These are phyloP conservation scores for Phylloporus rhodoxanthus DNA, from an alignment of 768 basidiomycete species.

Conservation along the genomic window DNA sequence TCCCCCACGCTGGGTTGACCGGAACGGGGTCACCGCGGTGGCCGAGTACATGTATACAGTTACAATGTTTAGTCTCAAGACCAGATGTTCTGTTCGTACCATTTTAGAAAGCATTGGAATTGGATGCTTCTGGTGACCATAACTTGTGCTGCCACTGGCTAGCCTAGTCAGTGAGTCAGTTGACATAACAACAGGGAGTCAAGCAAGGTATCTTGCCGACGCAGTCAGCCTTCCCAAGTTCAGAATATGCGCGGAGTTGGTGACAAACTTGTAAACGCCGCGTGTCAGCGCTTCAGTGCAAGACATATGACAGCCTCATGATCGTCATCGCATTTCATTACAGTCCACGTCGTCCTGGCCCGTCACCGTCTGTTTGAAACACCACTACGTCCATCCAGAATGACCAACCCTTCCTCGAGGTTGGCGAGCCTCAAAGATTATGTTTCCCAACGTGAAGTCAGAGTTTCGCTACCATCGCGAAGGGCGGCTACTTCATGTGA, in stretches of 20 bases:
- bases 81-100: too few species aligned
- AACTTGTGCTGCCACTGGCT: too few species aligned
- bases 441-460: conserved; percentile 40
- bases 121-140: too few species aligned
- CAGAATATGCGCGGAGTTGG: conserved; percentile 1
- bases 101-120: too few species aligned
- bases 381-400: conserved; percentile 11
- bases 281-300: neutral
- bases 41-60: too few species aligned
- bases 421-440: conserved; percentile 44
- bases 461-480: conserved; percentile 20
- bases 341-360: neutral
- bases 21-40: too few species aligned
- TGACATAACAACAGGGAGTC: too few species aligned
- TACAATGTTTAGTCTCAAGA: too few species aligned
- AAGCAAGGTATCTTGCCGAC: too few species aligned
- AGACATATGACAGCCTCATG: conserved; percentile 9
- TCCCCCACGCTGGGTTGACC: too few species aligned
- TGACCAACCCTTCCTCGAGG: conserved; percentile 29
- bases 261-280: neutral
- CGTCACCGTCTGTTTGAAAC: neutral
- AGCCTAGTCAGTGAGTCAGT: too few species aligned
- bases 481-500: conserved; percentile 17
- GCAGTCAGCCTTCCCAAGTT: too few species aligned
- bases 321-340: conserved; percentile 1